Conservation (phyloP, 768 basidiomycete genomes). For the Butyriboletus loyo region DNA sequence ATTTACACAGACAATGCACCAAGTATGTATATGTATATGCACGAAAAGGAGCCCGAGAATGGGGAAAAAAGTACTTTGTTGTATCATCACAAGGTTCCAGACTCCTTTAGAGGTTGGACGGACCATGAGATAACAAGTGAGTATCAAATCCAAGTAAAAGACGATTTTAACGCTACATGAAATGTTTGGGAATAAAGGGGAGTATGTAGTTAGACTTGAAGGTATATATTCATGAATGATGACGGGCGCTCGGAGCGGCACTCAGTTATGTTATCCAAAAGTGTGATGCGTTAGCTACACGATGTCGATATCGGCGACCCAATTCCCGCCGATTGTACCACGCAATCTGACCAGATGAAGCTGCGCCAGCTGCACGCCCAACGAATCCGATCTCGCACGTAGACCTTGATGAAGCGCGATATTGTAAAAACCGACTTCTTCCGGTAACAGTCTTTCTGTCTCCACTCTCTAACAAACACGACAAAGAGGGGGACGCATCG, state of each 20-base stretch:
- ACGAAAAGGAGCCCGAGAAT: too few relatives aligned
- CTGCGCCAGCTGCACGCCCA: slow-evolving; percentile 6
- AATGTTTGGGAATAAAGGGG: neutral
- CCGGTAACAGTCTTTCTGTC: neutral
- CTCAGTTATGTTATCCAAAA: neutral
- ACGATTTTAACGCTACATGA: too few relatives aligned
- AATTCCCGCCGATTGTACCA: neutral
- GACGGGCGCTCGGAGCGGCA: neutral
- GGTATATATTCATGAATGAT: neutral
- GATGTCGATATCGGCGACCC: slow-evolving; percentile 13
- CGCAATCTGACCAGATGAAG: slow-evolving; percentile 8
- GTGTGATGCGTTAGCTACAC: neutral
- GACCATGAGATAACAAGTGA: neutral
- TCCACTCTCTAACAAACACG: slow-evolving; percentile 1
- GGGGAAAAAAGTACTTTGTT: too few relatives aligned
- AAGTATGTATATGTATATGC: too few relatives aligned
- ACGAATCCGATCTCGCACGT: neutral
- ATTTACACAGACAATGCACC: too few relatives aligned
- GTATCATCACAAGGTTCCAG: too few relatives aligned
- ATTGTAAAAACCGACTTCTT: neutral
- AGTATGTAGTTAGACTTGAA: neutral
- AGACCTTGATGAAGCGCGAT: slow-evolving; percentile 11
- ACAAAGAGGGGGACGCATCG: neutral
- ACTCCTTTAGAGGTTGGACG: too few relatives aligned
- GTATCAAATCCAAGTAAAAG: neutral